phyloP scores from a whole-genome alignment of 2,329 filamentous ascomycete genomes.

The Exophiala mesophila region DNA sequence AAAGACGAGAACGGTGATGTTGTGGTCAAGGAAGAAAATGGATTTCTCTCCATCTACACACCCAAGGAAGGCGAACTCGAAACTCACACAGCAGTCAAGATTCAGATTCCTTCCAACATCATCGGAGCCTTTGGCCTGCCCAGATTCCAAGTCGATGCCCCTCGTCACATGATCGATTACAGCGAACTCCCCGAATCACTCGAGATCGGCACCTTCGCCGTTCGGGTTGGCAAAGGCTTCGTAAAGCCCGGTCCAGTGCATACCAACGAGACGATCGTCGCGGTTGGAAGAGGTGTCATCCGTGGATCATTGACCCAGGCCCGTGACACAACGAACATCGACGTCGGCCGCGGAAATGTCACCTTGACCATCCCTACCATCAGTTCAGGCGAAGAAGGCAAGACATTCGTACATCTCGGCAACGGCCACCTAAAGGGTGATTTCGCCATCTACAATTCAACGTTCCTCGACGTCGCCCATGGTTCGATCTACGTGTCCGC shows the following conservation, averaged over 20 bases:
- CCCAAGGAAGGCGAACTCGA: slow-evolving; percentile 9
- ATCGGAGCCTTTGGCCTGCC: slow-evolving; percentile 15
- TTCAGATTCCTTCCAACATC: slow-evolving; percentile 21
- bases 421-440: slow-evolving; percentile 15
- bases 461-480: slow-evolving; percentile 9
- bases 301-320: slow-evolving; percentile 13
- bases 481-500: slow-evolving; percentile 15
- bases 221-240: slow-evolving; percentile 14
- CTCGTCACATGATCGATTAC: slow-evolving; percentile 20
- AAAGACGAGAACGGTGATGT: slow-evolving; percentile 13
- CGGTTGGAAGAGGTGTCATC: slow-evolving; percentile 11
- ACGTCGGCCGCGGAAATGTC: slow-evolving; percentile 14
- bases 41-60: slow-evolving; percentile 12
- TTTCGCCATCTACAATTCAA: slow-evolving; percentile 16
- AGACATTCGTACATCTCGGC: slow-evolving; percentile 13
- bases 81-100: slow-evolving; percentile 11
- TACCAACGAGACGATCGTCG: slow-evolving; percentile 13
- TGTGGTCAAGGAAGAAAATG: slow-evolving; percentile 15
- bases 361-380: slow-evolving; percentile 15
- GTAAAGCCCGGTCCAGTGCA: slow-evolving; percentile 18
- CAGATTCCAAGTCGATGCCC: slow-evolving; percentile 13
- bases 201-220: slow-evolving; percentile 13
- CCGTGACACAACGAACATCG: slow-evolving; percentile 11
- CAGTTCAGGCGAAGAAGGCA: slow-evolving; percentile 11
- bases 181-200: slow-evolving; percentile 18